Base-by-base conservation (phyloP, 768 basidiomycete species). In the Mycena chlorophos region DNA sequence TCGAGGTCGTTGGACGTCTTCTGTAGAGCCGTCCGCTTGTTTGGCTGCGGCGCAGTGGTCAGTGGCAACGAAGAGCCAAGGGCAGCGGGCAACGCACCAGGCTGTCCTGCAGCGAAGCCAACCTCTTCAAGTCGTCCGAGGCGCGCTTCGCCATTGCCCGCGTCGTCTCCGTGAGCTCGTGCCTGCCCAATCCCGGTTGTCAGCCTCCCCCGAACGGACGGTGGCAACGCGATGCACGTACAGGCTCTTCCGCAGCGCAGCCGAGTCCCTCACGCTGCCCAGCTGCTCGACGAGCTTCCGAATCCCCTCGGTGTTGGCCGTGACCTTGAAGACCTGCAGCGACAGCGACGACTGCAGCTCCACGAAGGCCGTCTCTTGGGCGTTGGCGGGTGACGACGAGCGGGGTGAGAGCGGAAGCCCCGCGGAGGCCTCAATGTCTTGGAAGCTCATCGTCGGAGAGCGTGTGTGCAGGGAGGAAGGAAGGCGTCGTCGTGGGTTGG, bases 271-370 rank as follows among this genome's bases (percentile, higher is more conserved):
- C 31, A 74, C 75, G 0, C 89, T 92, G 3, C 96, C 96, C 2
- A 99, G 80, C 70, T 95, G 91, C 67, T 98, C 94, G 14, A 98
- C 91, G 16, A 94, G 80, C 71, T 92, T 93, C 64, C 92, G 71
- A 43, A 99, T 96, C 17, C 91, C 95, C 66, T 96, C 92, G 2
- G 98, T 94, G 73, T 99, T 99, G 54, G 91, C 83, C 64, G 96
- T 95, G 76, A 98, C 94, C 83, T 98, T 98, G 87, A 98, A 97
- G 55, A 96, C 91, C 71, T 98, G 95, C 8, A 98, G 78, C 0
- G 89, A 89, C 55, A 94, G 71, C 17, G 90, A 90, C 3, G 83
- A 85, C 67, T 94, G 93, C n/a, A 95, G 74, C 26, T 76, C 78
- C 5, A 80, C 74, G 69, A 96, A 97, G 2, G 87, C 79, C 4